Evolutionary conservation across 495 filamentous ascomycete species (phyloP).

Genomic region (Aspergillus egyptiacus): DNA sequence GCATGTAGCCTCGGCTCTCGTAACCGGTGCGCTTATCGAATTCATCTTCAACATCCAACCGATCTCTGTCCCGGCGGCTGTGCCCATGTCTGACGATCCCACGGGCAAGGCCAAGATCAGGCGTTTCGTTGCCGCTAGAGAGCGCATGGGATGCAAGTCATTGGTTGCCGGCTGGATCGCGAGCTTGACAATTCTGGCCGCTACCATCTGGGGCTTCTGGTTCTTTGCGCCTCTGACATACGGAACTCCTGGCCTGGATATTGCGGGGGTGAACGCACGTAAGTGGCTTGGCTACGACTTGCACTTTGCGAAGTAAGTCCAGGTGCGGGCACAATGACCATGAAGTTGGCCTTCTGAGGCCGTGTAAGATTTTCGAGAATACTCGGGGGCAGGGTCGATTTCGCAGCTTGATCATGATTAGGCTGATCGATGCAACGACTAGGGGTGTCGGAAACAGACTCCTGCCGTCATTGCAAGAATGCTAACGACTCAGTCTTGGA

Average conservation of each 20-base stretch:
- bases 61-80: slow-evolving; percentile 36
- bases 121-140: slow-evolving; percentile 62
- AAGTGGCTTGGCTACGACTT: slow-evolving; percentile 97
- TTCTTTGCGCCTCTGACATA: slow-evolving; percentile 96
- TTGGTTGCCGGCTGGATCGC: slow-evolving; percentile 75
- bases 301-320: slow-evolving; percentile 94
- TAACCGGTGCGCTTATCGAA: slow-evolving; percentile 92
- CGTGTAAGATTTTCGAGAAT: slow-evolving; percentile 2
- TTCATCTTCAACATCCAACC: slow-evolving; percentile 93
- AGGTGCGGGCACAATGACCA: not conserved
- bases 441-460: no score
- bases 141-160: slow-evolving; percentile 75
- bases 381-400: not conserved
- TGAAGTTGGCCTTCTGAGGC: not conserved
- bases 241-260: slow-evolving; percentile 83
- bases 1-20: slow-evolving; percentile 85
- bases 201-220: slow-evolving; percentile 72
- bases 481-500: not conserved
- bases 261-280: slow-evolving; percentile 72
- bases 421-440: no score
- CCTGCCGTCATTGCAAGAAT: no score
- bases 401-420: no score
- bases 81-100: slow-evolving; percentile 39
- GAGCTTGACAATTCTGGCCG: slow-evolving; percentile 56
- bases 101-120: slow-evolving; percentile 35